Conservation (phyloP, 768 basidiomycete species). For the Kwoniella newhampshirensis region DNA sequence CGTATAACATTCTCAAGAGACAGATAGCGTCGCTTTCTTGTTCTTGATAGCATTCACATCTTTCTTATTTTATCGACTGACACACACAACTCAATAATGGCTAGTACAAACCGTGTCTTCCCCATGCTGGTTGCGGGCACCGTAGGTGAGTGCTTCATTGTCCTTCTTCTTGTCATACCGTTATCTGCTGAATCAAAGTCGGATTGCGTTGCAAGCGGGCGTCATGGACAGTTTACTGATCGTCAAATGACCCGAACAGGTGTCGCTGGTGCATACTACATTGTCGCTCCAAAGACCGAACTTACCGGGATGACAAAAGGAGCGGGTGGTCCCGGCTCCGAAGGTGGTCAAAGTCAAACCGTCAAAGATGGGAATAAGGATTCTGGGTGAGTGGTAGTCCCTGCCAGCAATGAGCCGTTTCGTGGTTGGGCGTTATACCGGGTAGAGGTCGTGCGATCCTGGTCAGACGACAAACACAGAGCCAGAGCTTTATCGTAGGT, state of each 20-base stretch:
- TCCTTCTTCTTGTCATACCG: neutral
- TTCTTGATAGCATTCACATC: too few relatives aligned
- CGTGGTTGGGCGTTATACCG: too few relatives aligned
- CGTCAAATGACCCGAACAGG: too few relatives aligned
- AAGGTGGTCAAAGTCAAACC: slow-evolving; percentile 35
- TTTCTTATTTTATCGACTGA: too few relatives aligned
- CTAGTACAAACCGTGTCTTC: slow-evolving; percentile 14
- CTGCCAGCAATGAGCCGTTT: too few relatives aligned
- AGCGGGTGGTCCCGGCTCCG: slow-evolving; percentile 10
- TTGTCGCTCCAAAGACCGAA: slow-evolving; percentile 44
- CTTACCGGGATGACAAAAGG: slow-evolving; percentile 31
- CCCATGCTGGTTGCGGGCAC: slow-evolving; percentile 19
- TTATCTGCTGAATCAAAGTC: neutral
- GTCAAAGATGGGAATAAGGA: slow-evolving; percentile 36
- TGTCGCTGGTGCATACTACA: slow-evolving; percentile 45
- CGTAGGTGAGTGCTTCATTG: slow-evolving; percentile 6
- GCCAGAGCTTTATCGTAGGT: too few relatives aligned
- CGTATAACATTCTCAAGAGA: too few relatives aligned
- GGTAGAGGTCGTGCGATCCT: too few relatives aligned
- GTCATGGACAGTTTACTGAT: too few relatives aligned
- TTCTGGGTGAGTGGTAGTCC: slow-evolving; percentile 26
- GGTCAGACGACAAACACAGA: too few relatives aligned
- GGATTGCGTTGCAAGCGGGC: too few relatives aligned
- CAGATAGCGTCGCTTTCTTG: too few relatives aligned
- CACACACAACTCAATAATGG: slow-evolving; percentile 14